phyloP scores from a whole-genome alignment of 306 rosid genomes.

The Lithocarpus polystachyus region DNA sequence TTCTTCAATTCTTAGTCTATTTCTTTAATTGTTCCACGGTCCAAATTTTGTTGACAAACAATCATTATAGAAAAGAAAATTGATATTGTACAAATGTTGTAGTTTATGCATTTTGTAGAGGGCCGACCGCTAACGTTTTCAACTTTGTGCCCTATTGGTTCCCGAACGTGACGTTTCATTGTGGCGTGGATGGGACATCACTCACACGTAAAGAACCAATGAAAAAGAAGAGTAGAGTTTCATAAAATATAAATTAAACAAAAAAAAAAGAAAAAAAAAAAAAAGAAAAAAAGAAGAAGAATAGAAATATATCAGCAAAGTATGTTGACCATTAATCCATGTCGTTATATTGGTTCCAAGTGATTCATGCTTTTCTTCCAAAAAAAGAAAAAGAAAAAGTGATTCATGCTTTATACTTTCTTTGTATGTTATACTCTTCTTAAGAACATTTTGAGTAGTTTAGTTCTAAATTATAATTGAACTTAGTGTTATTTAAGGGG shows the following conservation, averaged over 20 bases:
- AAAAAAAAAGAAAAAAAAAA: no score
- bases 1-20: conserved; percentile 22
- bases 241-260: not conserved
- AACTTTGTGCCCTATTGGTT: not conserved
- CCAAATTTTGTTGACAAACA: conserved; percentile 15
- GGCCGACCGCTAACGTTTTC: not conserved
- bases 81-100: conserved; percentile 32
- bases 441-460: no score
- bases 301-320: not conserved
- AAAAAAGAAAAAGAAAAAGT: no score
- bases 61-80: not conserved
- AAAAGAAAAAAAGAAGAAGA: not conserved
- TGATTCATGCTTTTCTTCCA: no score
- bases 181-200: not conserved
- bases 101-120: conserved; percentile 9
- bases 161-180: not conserved
- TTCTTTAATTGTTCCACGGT: conserved; percentile 36
- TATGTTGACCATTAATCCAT: no score
- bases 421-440: no score
- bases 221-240: not conserved
- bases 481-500: no score
- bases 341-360: no score
- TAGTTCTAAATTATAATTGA: no score
- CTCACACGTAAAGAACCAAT: no score
- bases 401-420: no score